A percentile compares a stretch with the other conserved stretches of the same genome.
phyloP scores from a whole-genome alignment of 2,329 filamentous ascomycete species.

The Chlorencoelia australis region DNA sequence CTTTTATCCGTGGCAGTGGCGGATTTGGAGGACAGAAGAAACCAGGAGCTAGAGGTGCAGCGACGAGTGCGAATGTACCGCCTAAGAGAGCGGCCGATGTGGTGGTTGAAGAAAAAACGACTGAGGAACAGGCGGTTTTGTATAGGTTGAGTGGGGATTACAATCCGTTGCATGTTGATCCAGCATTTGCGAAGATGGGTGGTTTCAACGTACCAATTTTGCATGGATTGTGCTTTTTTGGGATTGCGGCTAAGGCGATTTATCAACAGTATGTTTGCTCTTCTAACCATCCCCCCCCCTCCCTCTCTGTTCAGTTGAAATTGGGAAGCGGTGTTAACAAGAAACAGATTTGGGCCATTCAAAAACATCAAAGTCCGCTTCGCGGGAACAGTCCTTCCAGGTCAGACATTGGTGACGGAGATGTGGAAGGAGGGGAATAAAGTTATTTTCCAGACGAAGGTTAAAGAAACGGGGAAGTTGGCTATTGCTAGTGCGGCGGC shows the following conservation, averaged over 20 bases:
- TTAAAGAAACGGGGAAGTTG: slow-evolving; percentile 87
- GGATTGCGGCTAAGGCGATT: slow-evolving; percentile 82
- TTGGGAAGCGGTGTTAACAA: background rate
- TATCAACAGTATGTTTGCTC: slow-evolving; percentile 51
- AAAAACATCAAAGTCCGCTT: slow-evolving; percentile 92
- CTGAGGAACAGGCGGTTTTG: slow-evolving; percentile 81
- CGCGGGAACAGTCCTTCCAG: slow-evolving; percentile 73
- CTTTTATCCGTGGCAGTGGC: slow-evolving; percentile 84
- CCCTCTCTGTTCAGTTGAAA: background rate
- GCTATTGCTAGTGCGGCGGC: slow-evolving; percentile 74
- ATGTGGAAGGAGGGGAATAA: slow-evolving; percentile 84
- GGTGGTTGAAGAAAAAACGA: slow-evolving; percentile 77
- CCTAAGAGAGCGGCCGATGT: slow-evolving; percentile 70
- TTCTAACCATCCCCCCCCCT: background rate
- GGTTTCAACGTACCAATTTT: slow-evolving; percentile 92
- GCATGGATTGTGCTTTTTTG: slow-evolving; percentile 94
- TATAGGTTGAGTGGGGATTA: slow-evolving; percentile 84
- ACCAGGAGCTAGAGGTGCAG: slow-evolving; percentile 64
- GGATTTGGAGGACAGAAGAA: slow-evolving; percentile 82
- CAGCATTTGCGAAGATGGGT: slow-evolving; percentile 84
- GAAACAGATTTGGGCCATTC: slow-evolving; percentile 50
- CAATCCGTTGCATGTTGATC: slow-evolving; percentile 83
- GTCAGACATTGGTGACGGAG: slow-evolving; percentile 84
- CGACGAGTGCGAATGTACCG: slow-evolving; percentile 68
- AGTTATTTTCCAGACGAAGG: slow-evolving; percentile 76